Conservation (phyloP, 225 moss, liverwort and hornwort species). For the Climacium dendroides region DNA sequence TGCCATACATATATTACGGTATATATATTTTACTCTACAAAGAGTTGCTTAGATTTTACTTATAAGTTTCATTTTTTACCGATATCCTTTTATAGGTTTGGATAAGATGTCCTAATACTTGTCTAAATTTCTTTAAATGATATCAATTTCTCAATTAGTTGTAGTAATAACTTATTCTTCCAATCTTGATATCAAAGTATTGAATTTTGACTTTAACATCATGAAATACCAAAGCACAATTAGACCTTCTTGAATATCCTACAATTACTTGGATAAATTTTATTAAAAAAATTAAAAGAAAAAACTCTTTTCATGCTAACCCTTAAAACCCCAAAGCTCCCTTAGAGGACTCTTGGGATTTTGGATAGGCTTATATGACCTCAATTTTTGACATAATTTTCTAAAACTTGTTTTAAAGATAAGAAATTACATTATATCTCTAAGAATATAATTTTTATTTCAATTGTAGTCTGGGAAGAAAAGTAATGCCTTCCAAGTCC, state of each 20-base stretch:
- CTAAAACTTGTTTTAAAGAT: background rate
- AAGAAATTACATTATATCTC: too few species aligned
- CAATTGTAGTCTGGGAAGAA: fast-evolving
- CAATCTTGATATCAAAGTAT: background rate
- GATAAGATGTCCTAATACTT: background rate
- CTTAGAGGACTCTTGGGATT: too few species aligned
- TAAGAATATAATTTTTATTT: background rate
- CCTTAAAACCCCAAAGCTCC: background rate
- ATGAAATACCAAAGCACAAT: background rate
- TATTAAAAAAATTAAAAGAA: too few species aligned
- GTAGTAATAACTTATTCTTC: background rate
- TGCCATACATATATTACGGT: background rate
- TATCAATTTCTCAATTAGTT: background rate
- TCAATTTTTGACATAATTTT: too few species aligned
- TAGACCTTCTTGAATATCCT: background rate
- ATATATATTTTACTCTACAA: background rate
- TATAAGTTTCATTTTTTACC: too few species aligned
- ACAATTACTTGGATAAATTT: background rate
- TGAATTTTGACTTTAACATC: background rate
- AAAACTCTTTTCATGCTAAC: too few species aligned
- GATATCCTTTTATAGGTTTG: too few species aligned
- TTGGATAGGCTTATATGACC: too few species aligned
- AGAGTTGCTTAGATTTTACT: background rate
- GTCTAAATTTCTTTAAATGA: background rate
- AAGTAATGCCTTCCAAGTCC: background rate